Evolutionary conservation across 441 rosid genomes (phyloP).

Genomic region (Rhodomyrtus psidioides): DNA sequence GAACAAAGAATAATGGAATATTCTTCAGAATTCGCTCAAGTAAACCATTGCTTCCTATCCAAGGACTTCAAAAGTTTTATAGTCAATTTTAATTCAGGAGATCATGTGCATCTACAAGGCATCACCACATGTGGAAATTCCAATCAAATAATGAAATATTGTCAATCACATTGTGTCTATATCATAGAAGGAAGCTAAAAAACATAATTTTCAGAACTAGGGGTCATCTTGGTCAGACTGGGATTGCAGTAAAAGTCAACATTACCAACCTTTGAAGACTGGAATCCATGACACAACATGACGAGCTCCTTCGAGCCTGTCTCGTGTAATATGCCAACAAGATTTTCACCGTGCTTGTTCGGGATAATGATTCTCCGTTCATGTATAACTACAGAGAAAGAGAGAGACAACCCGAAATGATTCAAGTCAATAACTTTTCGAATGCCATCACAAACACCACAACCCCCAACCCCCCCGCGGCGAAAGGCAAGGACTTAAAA

Average conservation of each 20-base stretch:
- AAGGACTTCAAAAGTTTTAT: background rate
- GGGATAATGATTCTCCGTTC: conserved; percentile 32
- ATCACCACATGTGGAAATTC: background rate
- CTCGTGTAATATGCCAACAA: conserved; percentile 66
- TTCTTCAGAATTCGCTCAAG: background rate
- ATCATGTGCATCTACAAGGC: background rate
- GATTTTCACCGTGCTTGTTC: conserved; percentile 66
- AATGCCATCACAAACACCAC: background rate
- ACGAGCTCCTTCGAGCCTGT: conserved; percentile 69
- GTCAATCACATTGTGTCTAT: background rate
- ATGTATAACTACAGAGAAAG: background rate
- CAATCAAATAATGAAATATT: background rate
- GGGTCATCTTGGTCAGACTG: background rate
- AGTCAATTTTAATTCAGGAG: background rate
- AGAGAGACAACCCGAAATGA: background rate
- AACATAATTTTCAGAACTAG: background rate
- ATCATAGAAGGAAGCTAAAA: background rate
- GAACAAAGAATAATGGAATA: background rate
- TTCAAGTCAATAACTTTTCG: background rate
- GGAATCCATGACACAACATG: conserved; percentile 82
- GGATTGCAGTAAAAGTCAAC: background rate
- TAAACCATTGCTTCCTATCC: background rate
- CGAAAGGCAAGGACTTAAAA: background rate
- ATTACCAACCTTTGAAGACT: conserved; percentile 54
- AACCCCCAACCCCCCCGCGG: no score